These are phyloP conservation scores for Cucurbita argyrosperma DNA, from an alignment of 306 rosid genomes.

Conservation along the genomic window DNA sequence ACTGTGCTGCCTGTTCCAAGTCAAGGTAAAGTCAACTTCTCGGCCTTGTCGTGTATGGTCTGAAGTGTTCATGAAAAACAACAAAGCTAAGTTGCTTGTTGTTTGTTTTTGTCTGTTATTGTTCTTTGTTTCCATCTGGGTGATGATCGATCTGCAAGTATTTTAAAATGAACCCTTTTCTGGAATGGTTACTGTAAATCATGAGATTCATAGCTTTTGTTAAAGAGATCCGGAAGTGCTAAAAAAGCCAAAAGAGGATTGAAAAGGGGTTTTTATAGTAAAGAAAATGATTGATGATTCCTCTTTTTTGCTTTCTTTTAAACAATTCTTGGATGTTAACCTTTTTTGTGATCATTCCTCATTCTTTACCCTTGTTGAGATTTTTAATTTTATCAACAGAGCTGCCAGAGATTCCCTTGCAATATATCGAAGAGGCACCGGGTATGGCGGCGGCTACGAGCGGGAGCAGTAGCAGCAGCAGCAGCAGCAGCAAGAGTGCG, in stretches of 20 bases:
- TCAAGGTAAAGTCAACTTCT: slow-evolving; percentile 36
- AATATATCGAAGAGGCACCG: slow-evolving; percentile 32
- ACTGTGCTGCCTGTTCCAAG: slow-evolving; percentile 32
- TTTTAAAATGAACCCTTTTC: slow-evolving; percentile 3
- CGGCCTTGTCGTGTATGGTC: slow-evolving; percentile 29
- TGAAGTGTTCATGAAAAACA: slow-evolving; percentile 11
- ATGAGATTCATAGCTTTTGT: slow-evolving; percentile 1
- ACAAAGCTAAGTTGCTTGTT: not conserved
- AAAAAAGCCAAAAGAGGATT: not conserved
- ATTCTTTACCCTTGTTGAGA: not conserved
- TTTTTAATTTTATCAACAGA: slow-evolving; percentile 11
- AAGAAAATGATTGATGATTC: not conserved
- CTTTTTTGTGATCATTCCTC: slow-evolving; percentile 3
- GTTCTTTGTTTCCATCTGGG: slow-evolving; percentile 23
- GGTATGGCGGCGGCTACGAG: slow-evolving; percentile 15
- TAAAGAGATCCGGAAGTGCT: not conserved
- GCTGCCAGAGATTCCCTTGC: slow-evolving; percentile 29
- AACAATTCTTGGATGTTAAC: not conserved
- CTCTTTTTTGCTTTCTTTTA: not conserved
- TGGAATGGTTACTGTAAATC: not conserved
- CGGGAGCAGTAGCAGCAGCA: slow-evolving; percentile 36
- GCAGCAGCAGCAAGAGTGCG: slow-evolving; percentile 35
- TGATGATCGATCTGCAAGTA: not conserved
- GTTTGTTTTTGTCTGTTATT: slow-evolving; percentile 57
- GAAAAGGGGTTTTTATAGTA: not conserved